These are phyloP conservation scores for Shiraia bambusicola DNA, from an alignment of 2,329 filamentous ascomycete species.

Conservation along the genomic window DNA sequence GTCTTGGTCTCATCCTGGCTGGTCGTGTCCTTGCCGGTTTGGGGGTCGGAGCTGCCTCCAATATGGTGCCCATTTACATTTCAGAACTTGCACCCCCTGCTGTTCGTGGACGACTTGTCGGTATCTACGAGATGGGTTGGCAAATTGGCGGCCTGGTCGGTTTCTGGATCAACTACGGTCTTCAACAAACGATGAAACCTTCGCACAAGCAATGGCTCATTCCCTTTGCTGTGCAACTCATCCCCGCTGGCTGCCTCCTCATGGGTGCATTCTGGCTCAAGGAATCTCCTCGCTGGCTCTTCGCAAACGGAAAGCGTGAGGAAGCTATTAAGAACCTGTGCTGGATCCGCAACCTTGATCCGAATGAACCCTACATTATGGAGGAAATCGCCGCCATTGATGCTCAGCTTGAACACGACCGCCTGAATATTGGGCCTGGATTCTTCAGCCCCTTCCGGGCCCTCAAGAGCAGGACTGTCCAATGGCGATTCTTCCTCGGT, in stretches of 20 bases:
- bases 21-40: constrained; percentile 57
- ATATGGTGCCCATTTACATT: constrained; percentile 53
- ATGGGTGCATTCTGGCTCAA: constrained; percentile 47
- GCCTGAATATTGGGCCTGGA: constrained; percentile 63
- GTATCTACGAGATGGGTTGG: constrained; percentile 52
- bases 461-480: constrained; percentile 53
- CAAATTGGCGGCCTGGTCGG: constrained; percentile 43
- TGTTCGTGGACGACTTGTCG: constrained; percentile 60
- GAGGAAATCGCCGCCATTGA: constrained; percentile 74
- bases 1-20: constrained; percentile 57
- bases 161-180: constrained; percentile 48
- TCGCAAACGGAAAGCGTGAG: constrained; percentile 45
- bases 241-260: constrained; percentile 63
- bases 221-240: constrained; percentile 64
- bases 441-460: constrained; percentile 62
- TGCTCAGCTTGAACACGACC: constrained; percentile 66
- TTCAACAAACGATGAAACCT: constrained; percentile 46
- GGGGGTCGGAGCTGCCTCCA: constrained; percentile 55
- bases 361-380: constrained; percentile 65
- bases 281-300: constrained; percentile 50
- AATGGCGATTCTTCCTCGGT: constrained; percentile 73
- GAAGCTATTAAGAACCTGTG: constrained; percentile 50
- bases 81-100: constrained; percentile 57
- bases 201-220: constrained; percentile 51
- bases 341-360: constrained; percentile 64